These are phyloP conservation scores for Claviceps fusiformis DNA, from an alignment of 2,329 filamentous ascomycete genomes.

Conservation along the genomic window DNA sequence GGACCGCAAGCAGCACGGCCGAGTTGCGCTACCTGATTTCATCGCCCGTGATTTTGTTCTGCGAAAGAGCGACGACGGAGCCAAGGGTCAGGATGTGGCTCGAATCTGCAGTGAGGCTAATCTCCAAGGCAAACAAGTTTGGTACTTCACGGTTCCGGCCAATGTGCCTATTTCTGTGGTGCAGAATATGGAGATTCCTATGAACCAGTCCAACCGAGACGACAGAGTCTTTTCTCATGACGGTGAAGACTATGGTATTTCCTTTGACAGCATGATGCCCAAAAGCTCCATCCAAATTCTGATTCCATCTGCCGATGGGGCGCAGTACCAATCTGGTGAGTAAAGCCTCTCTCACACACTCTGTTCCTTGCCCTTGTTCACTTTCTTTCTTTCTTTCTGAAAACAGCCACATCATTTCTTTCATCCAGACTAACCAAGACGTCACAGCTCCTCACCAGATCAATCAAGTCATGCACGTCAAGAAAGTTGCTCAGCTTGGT, in stretches of 20 bases:
- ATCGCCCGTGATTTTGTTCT: constrained; percentile 40
- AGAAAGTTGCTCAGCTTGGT: constrained; percentile 46
- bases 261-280: constrained; percentile 37
- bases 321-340: constrained; percentile 41
- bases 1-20: constrained; percentile 16
- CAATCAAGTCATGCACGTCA: constrained; percentile 50
- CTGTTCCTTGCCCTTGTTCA: not conserved
- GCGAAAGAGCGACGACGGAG: constrained; percentile 29
- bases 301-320: constrained; percentile 42
- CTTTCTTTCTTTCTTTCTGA: not conserved
- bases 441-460: constrained; percentile 26
- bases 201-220: constrained; percentile 38
- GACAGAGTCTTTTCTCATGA: constrained; percentile 47
- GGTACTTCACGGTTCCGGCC: constrained; percentile 66
- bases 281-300: constrained; percentile 43
- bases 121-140: constrained; percentile 58
- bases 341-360: not conserved
- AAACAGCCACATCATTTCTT: no score
- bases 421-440: constrained; percentile 4
- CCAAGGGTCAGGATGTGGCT: constrained; percentile 31
- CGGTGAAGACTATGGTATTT: constrained; percentile 48
- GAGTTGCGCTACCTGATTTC: constrained; percentile 29
- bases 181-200: constrained; percentile 47
- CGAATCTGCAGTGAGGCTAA: constrained; percentile 45
- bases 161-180: constrained; percentile 55